Evolutionary conservation across 2,329 filamentous ascomycete species (phyloP).

Genomic region (Beauveria rudraprayagi): DNA sequence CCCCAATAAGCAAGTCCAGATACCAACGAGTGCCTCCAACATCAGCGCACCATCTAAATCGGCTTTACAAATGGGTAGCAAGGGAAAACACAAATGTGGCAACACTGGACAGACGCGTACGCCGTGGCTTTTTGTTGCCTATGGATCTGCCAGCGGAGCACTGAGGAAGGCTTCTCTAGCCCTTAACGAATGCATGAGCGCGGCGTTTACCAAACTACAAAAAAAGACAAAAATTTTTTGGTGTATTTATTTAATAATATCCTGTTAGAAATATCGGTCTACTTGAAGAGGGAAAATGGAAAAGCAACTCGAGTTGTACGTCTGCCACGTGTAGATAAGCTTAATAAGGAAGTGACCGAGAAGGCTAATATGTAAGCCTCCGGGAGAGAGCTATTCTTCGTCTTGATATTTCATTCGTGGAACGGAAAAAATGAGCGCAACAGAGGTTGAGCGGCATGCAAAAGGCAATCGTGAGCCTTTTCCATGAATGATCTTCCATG

Average conservation of each 20-base stretch:
- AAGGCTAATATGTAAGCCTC: no score
- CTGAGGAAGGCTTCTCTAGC: not conserved
- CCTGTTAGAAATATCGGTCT: not conserved
- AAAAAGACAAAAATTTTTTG: not conserved
- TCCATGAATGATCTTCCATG: not conserved
- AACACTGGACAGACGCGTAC: not conserved
- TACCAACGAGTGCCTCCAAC: not conserved
- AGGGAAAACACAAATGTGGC: not conserved
- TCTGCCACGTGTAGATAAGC: not conserved
- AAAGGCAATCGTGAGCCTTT: not conserved
- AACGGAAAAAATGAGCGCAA: not conserved
- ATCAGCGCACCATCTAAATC: not conserved
- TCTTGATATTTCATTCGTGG: no score
- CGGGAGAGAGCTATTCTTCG: no score
- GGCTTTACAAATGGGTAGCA: not conserved
- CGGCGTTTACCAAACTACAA: constrained; percentile 18
- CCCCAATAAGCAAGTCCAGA: not conserved
- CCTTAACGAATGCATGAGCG: constrained; percentile 20
- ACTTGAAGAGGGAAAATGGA: not conserved
- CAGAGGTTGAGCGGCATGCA: not conserved
- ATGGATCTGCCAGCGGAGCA: not conserved
- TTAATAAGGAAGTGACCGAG: no score
- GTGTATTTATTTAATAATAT: constrained; percentile 3
- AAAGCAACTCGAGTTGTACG: not conserved
- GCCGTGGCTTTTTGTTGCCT: not conserved